phyloP scores from a whole-genome alignment of 164 flowering plant genomes.

The Santalum album region DNA sequence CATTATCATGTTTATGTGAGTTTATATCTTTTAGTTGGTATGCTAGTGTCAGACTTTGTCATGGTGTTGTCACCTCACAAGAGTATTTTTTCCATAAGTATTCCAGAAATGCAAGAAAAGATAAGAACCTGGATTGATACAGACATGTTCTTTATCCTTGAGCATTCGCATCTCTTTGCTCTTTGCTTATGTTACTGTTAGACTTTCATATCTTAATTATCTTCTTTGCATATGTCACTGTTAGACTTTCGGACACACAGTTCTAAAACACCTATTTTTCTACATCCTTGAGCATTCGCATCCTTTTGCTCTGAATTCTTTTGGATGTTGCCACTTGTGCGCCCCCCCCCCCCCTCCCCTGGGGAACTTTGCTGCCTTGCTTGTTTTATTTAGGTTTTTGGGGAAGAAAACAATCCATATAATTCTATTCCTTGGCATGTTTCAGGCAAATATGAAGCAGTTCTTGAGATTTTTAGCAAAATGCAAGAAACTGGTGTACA shows the following conservation, averaged over 20 bases:
- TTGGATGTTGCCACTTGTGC: not conserved
- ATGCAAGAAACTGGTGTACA: conserved; percentile 82
- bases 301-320: not conserved
- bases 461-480: conserved; percentile 59
- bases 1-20: not conserved
- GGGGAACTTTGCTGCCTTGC: not conserved
- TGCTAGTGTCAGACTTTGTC: too few relatives aligned
- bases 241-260: not conserved
- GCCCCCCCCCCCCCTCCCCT: too few relatives aligned
- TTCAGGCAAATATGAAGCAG: conserved; percentile 57
- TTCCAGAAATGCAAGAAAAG: too few relatives aligned
- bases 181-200: not conserved
- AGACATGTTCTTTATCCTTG: too few relatives aligned
- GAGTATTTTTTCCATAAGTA: too few relatives aligned
- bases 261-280: not conserved
- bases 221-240: not conserved
- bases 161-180: too few relatives aligned
- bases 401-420: not conserved
- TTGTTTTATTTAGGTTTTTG: not conserved
- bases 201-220: not conserved
- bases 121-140: too few relatives aligned
- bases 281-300: not conserved
- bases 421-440: conserved; percentile 1
- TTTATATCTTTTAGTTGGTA: not conserved
- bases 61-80: too few relatives aligned